These are phyloP conservation scores for Fragaria iinumae DNA, from an alignment of 306 rosid genomes.

Conservation along the genomic window DNA sequence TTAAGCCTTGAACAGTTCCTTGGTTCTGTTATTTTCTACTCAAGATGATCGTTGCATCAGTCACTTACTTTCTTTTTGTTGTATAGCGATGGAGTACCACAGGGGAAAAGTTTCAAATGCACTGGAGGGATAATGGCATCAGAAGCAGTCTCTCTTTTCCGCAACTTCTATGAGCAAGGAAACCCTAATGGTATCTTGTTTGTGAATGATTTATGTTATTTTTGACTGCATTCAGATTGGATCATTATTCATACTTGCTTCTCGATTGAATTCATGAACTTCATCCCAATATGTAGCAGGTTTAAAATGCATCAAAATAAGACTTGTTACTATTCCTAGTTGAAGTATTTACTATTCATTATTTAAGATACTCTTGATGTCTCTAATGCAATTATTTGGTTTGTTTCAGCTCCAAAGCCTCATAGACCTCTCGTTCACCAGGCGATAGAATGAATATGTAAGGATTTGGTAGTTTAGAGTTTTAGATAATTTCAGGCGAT, in stretches of 20 bases:
- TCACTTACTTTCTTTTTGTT: constrained; percentile 17
- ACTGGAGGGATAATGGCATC: constrained; percentile 86
- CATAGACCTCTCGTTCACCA: constrained; percentile 56
- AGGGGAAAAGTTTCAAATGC: constrained; percentile 65
- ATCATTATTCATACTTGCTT: background rate
- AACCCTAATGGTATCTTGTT: constrained; percentile 76
- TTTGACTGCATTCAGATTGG: background rate
- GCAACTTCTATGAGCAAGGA: constrained; percentile 87
- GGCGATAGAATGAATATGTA: constrained; percentile 26
- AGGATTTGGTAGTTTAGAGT: background rate
- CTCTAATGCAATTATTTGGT: constrained; percentile 8
- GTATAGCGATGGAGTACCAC: constrained; percentile 38
- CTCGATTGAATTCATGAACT: background rate
- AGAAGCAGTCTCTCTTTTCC: constrained; percentile 76
- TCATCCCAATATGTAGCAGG: background rate
- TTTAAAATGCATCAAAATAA: background rate
- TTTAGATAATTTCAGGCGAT: background rate
- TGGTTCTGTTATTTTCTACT: background rate
- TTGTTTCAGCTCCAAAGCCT: constrained; percentile 89
- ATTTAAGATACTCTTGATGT: background rate
- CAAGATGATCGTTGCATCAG: background rate
- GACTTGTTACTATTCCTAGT: background rate
- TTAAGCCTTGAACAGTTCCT: background rate
- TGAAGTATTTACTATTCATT: background rate
- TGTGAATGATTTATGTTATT: background rate